Conservation (phyloP, 148 eudicot genomes). For the Fagopyrum tataricum region DNA sequence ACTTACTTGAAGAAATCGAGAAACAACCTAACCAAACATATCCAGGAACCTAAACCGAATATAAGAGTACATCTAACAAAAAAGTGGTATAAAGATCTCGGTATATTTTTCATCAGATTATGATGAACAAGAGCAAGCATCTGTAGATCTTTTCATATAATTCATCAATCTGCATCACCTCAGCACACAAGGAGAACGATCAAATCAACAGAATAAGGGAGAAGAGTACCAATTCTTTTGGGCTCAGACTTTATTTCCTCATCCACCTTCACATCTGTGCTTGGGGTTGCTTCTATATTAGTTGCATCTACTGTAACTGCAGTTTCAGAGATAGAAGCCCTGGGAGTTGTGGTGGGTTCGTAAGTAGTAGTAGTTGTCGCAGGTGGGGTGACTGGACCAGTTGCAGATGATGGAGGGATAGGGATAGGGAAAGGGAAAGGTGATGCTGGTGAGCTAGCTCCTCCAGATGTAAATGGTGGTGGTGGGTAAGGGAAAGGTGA, state of each 20-base stretch:
- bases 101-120: not conserved
- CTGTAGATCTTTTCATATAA: not conserved
- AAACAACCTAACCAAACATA: not conserved
- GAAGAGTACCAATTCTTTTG: slow-evolving; percentile 44
- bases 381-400: slow-evolving; percentile 27
- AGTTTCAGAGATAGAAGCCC: slow-evolving; percentile 30
- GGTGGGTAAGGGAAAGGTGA: slow-evolving; percentile 66
- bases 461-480: slow-evolving; percentile 39
- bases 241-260: slow-evolving; percentile 35
- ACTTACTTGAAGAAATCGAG: not conserved
- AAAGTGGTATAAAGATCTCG: not conserved
- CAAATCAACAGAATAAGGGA: not conserved
- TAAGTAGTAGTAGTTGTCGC: slow-evolving; percentile 19
- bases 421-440: slow-evolving; percentile 6
- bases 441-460: slow-evolving; percentile 23
- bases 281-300: slow-evolving; percentile 36
- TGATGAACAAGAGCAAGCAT: not conserved
- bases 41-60: not conserved
- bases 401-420: slow-evolving; percentile 9
- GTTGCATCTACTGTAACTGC: slow-evolving; percentile 29
- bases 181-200: not conserved
- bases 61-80: not conserved
- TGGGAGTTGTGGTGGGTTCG: slow-evolving; percentile 19
- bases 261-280: slow-evolving; percentile 27
- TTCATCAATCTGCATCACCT: not conserved